Percentiles rank a stretch among this genome's conserved stretches.
phyloP scores from a whole-genome alignment of 2,329 filamentous ascomycete species.

The Arthrobotrys megalospora region DNA sequence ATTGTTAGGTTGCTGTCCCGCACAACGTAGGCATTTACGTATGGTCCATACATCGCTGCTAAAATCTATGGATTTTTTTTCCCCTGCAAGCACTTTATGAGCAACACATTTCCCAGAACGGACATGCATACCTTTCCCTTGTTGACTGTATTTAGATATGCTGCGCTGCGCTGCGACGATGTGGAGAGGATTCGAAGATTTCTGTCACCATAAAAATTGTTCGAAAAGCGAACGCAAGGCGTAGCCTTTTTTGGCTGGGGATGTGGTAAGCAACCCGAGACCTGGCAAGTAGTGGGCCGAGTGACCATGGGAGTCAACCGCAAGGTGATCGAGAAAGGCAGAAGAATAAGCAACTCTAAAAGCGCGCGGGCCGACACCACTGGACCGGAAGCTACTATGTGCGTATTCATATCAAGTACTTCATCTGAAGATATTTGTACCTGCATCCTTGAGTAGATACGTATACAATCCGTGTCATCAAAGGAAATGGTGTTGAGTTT shows the following conservation, averaged over 20 bases:
- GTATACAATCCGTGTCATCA: background rate
- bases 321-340: conserved; percentile 19
- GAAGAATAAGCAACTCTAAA: conserved; percentile 38
- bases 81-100: conserved; percentile 9
- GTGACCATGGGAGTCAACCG: conserved; percentile 15
- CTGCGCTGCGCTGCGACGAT: conserved; percentile 26
- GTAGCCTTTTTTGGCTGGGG: conserved; percentile 31
- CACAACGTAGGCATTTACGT: conserved; percentile 27
- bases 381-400: conserved; percentile 5
- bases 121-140: conserved; percentile 18
- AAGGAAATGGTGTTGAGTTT: background rate
- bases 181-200: conserved; percentile 27
- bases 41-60: conserved; percentile 38
- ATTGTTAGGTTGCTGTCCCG: conserved; percentile 29
- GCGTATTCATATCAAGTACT: conserved; percentile 1
- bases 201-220: conserved; percentile 7
- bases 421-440: conserved; percentile 13
- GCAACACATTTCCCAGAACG: conserved; percentile 34
- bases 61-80: conserved; percentile 24
- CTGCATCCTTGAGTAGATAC: conserved; percentile 12
- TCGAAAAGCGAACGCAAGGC: conserved; percentile 31
- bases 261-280: conserved; percentile 49
- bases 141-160: conserved; percentile 22
- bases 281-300: conserved; percentile 11
- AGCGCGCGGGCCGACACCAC: conserved; percentile 23